Evolutionary conservation across 2,329 filamentous ascomycete species (phyloP), one percentile per base, ranked within the genome.

Genomic region (Monilinia fructicola): DNA sequence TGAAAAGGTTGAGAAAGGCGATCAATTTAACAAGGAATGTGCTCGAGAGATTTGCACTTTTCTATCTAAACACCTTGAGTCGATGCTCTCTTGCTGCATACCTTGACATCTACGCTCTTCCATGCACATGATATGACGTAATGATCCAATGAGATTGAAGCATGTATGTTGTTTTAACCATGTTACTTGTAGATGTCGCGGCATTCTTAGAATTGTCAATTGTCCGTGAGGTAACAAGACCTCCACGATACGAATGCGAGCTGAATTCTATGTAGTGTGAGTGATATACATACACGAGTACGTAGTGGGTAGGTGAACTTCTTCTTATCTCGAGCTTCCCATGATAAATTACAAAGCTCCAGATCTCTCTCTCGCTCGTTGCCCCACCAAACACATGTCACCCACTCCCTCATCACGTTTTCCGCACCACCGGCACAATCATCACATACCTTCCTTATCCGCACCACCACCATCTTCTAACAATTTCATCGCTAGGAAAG

Each of bases 341-440:
- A 26, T 12, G 26, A 35, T n/a, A n/a, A 61, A n/a, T n/a, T n/a
- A n/a, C n/a, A 14, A 50, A 60, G 44, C 44, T 38, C 9, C 38
- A n/a, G 18, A 50, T 50, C 12, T 50, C 54, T 28, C n/a, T n/a
- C n/a, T n/a, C n/a, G n/a, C n/a, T n/a, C 26, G 14, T 52, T 26
- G 28, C 58, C 58, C 58, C 58, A 61, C 58, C n/a, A 61, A 50
- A 50, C 21, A 50, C n/a, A 54, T 16, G n/a, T 23, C 28, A 21
- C 35, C 21, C 44, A n/a, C 18, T n/a, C 6, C 11, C 21, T 23
- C 53, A 38, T 50, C n/a, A 60, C 31, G 58, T n/a, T 26, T 50
- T 38, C 38, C 44, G n/a, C 42, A 46, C 42, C 44, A 61, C 14
- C n/a, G 7, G 2, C 1, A 61, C n/a, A 38, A 18, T 52, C 44